phyloP scores from a whole-genome alignment of 441 rosid genomes.

The Syzygium syzygioides region DNA sequence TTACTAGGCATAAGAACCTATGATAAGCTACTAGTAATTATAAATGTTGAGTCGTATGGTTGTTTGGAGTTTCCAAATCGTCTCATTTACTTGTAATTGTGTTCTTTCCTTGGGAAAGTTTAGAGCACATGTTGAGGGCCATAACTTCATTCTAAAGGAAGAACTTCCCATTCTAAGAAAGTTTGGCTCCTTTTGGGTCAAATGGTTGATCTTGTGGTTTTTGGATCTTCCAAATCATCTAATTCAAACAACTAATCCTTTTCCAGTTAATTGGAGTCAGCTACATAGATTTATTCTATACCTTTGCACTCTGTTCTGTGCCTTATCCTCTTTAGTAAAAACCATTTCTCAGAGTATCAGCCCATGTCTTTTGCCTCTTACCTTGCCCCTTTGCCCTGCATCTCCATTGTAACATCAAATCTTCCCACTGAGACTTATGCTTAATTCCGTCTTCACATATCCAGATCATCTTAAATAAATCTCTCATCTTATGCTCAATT shows the following conservation, averaged over 20 bases:
- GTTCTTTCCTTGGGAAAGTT: not conserved
- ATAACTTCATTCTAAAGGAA: not conserved
- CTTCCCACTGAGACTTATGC: not conserved
- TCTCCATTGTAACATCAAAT: not conserved
- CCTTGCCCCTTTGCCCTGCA: not conserved
- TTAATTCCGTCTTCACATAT: not conserved
- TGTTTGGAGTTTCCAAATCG: not conserved
- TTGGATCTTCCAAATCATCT: not conserved
- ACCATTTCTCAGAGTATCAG: not conserved
- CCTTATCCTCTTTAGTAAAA: not conserved
- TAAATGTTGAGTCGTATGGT: not conserved
- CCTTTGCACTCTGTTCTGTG: not conserved
- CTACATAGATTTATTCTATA: not conserved
- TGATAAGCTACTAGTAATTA: not conserved
- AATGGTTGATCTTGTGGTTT: not conserved
- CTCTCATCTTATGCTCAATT: not conserved
- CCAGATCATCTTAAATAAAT: not conserved
- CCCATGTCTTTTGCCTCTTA: not conserved
- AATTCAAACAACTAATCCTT: not conserved
- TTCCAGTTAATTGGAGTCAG: not conserved
- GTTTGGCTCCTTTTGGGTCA: not conserved
- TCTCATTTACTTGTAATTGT: not conserved
- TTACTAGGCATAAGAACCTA: not conserved
- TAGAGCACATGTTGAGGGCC: not conserved
- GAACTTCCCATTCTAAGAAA: not conserved